These are phyloP conservation scores for Samsoniella hepiali DNA, from an alignment of 2,329 filamentous ascomycete genomes.

Conservation along the genomic window DNA sequence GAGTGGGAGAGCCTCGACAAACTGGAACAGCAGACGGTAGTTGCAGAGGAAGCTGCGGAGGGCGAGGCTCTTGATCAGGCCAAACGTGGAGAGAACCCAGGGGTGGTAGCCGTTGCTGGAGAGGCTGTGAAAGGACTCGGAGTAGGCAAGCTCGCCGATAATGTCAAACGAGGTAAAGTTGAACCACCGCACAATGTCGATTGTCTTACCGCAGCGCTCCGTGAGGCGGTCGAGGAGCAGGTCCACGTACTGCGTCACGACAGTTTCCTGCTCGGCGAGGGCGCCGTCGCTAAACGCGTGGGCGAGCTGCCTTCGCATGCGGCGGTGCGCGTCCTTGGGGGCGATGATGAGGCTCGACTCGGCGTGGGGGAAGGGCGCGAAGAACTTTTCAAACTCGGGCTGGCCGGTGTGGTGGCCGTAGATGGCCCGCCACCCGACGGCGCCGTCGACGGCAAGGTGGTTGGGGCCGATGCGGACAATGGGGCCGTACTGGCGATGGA, in stretches of 20 bases:
- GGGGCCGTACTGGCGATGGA: constrained; percentile 30
- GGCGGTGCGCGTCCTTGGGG: constrained; percentile 22
- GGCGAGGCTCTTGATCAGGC: constrained; percentile 13
- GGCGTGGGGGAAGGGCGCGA: constrained; percentile 13
- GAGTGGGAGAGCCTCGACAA: background rate
- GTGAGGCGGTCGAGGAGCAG: constrained; percentile 25
- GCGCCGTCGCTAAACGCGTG: constrained; percentile 32
- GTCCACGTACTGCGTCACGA: constrained; percentile 28
- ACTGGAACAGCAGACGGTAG: constrained; percentile 16
- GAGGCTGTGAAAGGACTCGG: constrained; percentile 39
- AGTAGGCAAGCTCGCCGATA: constrained; percentile 41
- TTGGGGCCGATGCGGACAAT: constrained; percentile 42
- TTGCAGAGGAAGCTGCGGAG: constrained; percentile 18
- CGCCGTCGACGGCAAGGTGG: constrained; percentile 35
- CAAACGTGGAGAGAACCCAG: constrained; percentile 27
- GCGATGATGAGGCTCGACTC: constrained; percentile 22
- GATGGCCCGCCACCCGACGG: constrained; percentile 34
- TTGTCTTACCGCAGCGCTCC: constrained; percentile 18
- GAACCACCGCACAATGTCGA: constrained; percentile 34
- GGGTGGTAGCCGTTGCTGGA: constrained; percentile 29
- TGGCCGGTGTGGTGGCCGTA: constrained; percentile 27
- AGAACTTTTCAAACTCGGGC: constrained; percentile 20
- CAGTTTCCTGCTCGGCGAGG: constrained; percentile 30
- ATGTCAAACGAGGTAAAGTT: constrained; percentile 42
- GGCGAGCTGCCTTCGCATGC: constrained; percentile 26